Percentiles rank a stretch among this genome's conserved stretches.
Evolutionary conservation across 768 basidiomycete genomes (phyloP).

Genomic region (Leucosporidium creatinivorum): DNA sequence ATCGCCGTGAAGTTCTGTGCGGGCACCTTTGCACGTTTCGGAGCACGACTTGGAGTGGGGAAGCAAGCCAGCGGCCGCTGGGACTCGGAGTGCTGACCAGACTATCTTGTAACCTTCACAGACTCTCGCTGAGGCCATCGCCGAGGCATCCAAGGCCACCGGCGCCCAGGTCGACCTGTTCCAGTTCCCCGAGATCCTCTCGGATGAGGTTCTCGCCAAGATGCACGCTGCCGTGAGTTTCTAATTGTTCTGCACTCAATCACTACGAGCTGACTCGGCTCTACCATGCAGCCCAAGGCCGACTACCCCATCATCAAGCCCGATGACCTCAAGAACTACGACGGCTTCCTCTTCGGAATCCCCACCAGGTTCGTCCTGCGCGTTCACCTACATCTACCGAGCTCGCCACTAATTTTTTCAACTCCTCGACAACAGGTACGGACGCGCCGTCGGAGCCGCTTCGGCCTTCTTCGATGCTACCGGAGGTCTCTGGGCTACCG

Average conservation of each 20-base stretch:
- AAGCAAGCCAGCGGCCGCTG: too few species aligned
- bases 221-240: constrained; percentile 25
- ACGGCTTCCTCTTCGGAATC: constrained; percentile 29
- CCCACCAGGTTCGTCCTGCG: constrained; percentile 5
- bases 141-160: constrained; percentile 40
- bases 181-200: constrained; percentile 53
- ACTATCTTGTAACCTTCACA: too few species aligned
- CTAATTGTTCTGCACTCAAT: background rate
- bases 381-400: too few species aligned
- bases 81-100: too few species aligned
- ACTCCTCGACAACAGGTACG: constrained; percentile 50
- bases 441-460: constrained; percentile 67
- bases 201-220: constrained; percentile 52
- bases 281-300: constrained; percentile 3
- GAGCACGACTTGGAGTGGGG: background rate
- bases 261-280: background rate
- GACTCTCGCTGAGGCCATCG: constrained; percentile 31
- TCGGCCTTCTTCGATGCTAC: constrained; percentile 65
- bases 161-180: constrained; percentile 43
- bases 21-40: background rate
- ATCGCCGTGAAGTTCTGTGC: too few species aligned
- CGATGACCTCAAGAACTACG: constrained; percentile 45
- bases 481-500: constrained; percentile 56
- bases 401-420: too few species aligned
- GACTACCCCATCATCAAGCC: constrained; percentile 40